Base-by-base conservation (phyloP, 371 early-diverging fungal species). In the Sporodiniella umbellata region DNA sequence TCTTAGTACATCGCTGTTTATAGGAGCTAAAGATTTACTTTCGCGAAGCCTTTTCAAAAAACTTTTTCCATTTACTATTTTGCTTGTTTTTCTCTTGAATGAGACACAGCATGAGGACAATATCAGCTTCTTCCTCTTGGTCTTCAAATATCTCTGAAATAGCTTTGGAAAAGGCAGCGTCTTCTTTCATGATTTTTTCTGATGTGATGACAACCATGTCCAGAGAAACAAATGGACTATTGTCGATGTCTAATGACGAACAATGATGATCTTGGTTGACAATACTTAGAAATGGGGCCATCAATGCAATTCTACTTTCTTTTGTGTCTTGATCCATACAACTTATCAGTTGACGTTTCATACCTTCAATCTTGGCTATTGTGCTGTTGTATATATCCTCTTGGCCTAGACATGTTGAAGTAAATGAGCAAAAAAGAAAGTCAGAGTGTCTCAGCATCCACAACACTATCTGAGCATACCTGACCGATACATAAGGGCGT, bases 51-150 rank as follows among this genome's bases (percentile, higher is more conserved):
- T 47, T 51, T 25, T 61, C 55, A 26, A 68, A 74, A 54, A 61
- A 60, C n/a, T 23, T 11, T 21, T 51, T 65, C 61, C 55, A 74
- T 47, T 48, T 42, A 48, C 60, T 66, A 5, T 60, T 47, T 8
- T 39, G 21, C 2, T 67, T 59, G 2, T 57, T 49, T 8, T 60
- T 57, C 48, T 77, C 70, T 15, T 60, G 51, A 2, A 81, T 62
- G 33, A 81, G 51, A 35, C 56, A 56, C 11, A 75, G 49, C 53
- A 78, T 75, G 54, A 79, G 42, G 8, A 75, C 56, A 5, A 75
- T 59, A 46, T 79, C 81, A 21, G 60, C 64, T 12, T 79, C 78
- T 68, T 75, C 78, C 8, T 73, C 67, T 2, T 67, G 52, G 28
- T 71, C 66, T 31, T 75, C 76, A 38, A 73, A 60, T 11, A 65